Evolutionary conservation across 306 rosid genomes (phyloP).

Genomic region (Rosa persica): DNA sequence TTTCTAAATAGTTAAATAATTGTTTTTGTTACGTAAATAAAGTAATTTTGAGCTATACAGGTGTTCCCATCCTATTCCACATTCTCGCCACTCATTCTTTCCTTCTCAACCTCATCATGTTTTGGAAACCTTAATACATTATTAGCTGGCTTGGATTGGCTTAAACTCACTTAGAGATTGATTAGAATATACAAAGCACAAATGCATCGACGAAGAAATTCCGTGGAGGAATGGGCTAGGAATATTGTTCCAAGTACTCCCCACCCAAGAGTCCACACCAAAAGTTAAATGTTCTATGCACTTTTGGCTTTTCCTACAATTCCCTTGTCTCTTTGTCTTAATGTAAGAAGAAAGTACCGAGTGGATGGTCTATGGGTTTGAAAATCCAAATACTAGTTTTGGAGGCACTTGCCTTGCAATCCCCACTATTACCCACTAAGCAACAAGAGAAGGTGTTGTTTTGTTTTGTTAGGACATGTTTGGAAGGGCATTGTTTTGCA

Average conservation of each 20-base stretch:
- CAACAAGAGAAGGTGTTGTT: slow-evolving; percentile 39
- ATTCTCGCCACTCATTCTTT: too few relatives aligned
- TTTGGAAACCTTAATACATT: background rate
- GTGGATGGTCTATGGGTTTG: slow-evolving; percentile 26
- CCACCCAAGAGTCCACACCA: slow-evolving; percentile 1
- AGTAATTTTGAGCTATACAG: too few relatives aligned
- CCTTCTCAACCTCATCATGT: background rate
- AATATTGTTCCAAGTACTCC: background rate
- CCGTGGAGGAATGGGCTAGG: background rate
- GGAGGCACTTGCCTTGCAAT: slow-evolving; percentile 39
- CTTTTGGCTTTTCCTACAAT: slow-evolving; percentile 19
- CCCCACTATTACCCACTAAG: slow-evolving; percentile 39
- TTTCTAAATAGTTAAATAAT: too few relatives aligned
- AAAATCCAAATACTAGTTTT: slow-evolving; percentile 36
- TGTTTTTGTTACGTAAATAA: too few relatives aligned
- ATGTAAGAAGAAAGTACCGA: slow-evolving; percentile 28
- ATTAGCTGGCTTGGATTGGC: background rate
- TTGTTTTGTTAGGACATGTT: slow-evolving; percentile 43
- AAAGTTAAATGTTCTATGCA: slow-evolving; percentile 23
- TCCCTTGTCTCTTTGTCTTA: slow-evolving; percentile 24
- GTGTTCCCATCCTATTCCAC: too few relatives aligned
- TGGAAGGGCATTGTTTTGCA: slow-evolving; percentile 32
- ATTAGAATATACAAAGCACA: background rate
- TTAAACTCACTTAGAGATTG: background rate
- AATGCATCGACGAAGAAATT: background rate